Evolutionary conservation across 352 stramenopile species (phyloP).

Genomic region (Phytophthora megakarya): DNA sequence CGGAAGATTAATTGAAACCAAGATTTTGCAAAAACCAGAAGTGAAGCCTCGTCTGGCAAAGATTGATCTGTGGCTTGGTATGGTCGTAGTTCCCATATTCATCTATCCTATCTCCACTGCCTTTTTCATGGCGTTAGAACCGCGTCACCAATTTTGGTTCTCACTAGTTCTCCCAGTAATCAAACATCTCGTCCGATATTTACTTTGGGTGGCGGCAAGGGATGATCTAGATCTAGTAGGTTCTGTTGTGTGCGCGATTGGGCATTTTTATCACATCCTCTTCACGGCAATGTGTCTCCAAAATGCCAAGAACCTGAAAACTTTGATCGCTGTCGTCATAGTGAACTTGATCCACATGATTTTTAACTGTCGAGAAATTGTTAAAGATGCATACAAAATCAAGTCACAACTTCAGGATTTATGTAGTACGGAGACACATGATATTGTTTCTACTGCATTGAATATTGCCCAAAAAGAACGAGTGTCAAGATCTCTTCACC

Average conservation of each 20-base stretch:
- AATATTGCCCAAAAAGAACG: not conserved
- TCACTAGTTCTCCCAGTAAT: constrained; percentile 39
- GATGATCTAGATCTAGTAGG: constrained; percentile 34
- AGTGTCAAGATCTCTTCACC: constrained; percentile 17
- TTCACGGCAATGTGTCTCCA: constrained; percentile 47
- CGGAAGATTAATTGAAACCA: not conserved
- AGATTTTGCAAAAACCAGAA: constrained; percentile 1
- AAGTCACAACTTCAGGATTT: not conserved
- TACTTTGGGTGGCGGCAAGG: constrained; percentile 24
- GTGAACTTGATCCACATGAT: constrained; percentile 26
- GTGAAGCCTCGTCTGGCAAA: constrained; percentile 4
- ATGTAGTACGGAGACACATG: not conserved
- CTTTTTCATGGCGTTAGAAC: constrained; percentile 33
- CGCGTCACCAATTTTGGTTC: constrained; percentile 26
- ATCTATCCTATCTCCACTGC: constrained; percentile 39
- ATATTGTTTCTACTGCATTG: constrained; percentile 2
- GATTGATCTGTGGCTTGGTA: constrained; percentile 13
- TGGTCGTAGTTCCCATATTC: constrained; percentile 30
- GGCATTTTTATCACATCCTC: constrained; percentile 42
- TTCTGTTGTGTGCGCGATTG: constrained; percentile 14
- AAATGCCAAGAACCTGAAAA: constrained; percentile 38
- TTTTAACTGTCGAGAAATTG: constrained; percentile 23
- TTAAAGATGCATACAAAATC: constrained; percentile 8
- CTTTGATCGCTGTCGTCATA: constrained; percentile 27
- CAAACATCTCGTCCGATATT: constrained; percentile 29